A percentile compares a stretch with the other conserved stretches of the same genome.
phyloP scores from a whole-genome alignment of 2,329 filamentous ascomycete genomes.

The Fusarium sp. region DNA sequence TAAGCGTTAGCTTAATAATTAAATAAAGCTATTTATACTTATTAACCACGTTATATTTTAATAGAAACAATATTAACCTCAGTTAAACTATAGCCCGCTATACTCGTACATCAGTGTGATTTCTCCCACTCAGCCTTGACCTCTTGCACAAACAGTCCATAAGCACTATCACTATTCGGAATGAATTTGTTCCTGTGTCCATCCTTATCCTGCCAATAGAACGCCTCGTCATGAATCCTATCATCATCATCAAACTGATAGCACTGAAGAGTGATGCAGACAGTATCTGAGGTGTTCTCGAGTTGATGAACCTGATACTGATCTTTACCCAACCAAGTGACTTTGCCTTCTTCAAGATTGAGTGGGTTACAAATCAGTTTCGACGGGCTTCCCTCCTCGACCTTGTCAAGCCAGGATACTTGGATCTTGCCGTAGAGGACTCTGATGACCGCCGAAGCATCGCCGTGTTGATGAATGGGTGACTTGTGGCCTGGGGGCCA shows the following conservation, averaged over 20 bases:
- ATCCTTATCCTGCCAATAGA: neutral
- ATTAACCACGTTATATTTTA: no score
- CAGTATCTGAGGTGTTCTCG: neutral
- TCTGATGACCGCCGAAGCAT: neutral
- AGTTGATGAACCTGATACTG: conserved; percentile 7
- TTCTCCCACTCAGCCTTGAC: no score
- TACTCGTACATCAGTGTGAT: no score
- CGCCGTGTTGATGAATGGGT: neutral
- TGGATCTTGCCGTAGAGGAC: conserved; percentile 4
- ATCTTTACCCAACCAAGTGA: conserved; percentile 1
- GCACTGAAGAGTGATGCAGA: conserved; percentile 6
- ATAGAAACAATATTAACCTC: no score
- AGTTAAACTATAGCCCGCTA: no score
- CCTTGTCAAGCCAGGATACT: neutral
- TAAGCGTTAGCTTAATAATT: no score
- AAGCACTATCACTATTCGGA: no score
- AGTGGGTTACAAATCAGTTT: neutral
- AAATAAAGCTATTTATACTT: no score
- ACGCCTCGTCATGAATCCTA: conserved; percentile 1
- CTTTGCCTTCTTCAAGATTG: neutral
- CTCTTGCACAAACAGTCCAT: no score
- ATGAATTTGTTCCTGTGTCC: no score
- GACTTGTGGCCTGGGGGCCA: conserved; percentile 1
- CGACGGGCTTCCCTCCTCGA: no score
- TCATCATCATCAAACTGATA: conserved; percentile 1